phyloP scores from a whole-genome alignment of 2,329 filamentous ascomycete species.

The Colletotrichum siamense region DNA sequence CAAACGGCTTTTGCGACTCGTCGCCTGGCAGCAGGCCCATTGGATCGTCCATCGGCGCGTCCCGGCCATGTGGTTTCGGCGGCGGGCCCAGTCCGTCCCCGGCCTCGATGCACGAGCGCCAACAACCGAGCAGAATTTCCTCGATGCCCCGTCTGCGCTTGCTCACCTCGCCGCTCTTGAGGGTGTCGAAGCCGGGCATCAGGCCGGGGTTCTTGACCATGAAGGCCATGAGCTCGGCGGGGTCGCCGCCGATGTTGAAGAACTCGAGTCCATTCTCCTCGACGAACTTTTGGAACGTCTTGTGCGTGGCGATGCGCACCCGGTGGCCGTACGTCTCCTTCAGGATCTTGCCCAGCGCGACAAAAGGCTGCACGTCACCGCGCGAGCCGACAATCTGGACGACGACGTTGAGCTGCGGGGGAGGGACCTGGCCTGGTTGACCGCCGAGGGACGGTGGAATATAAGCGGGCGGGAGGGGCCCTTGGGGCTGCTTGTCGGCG shows the following conservation, averaged over 20 bases:
- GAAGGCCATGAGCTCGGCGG: constrained; percentile 80
- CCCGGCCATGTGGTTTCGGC: constrained; percentile 49
- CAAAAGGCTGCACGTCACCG: constrained; percentile 79
- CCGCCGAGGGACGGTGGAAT: constrained; percentile 77
- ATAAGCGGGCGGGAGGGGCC: constrained; percentile 68
- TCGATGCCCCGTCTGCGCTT: constrained; percentile 77
- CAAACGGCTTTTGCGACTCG: constrained; percentile 65
- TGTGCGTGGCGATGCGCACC: constrained; percentile 76
- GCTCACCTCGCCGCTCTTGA: constrained; percentile 78
- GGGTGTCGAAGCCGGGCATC: constrained; percentile 80
- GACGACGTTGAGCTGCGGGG: constrained; percentile 70
- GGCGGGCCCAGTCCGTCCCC: constrained; percentile 67
- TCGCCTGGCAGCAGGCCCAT: constrained; percentile 44
- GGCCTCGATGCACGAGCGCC: constrained; percentile 83
- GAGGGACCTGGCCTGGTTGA: constrained; percentile 59
- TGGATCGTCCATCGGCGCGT: constrained; percentile 57
- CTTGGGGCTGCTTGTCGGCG: constrained; percentile 42
- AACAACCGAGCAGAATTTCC: constrained; percentile 83
- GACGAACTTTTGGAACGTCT: constrained; percentile 71
- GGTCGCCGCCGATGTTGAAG: constrained; percentile 78
- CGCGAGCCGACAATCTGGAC: constrained; percentile 78
- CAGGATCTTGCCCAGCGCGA: constrained; percentile 71
- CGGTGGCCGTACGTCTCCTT: constrained; percentile 72
- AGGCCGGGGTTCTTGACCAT: constrained; percentile 91
- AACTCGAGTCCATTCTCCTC: constrained; percentile 76